phyloP scores from a whole-genome alignment of 352 stramenopile species.

The Phytophthora palmivora region DNA sequence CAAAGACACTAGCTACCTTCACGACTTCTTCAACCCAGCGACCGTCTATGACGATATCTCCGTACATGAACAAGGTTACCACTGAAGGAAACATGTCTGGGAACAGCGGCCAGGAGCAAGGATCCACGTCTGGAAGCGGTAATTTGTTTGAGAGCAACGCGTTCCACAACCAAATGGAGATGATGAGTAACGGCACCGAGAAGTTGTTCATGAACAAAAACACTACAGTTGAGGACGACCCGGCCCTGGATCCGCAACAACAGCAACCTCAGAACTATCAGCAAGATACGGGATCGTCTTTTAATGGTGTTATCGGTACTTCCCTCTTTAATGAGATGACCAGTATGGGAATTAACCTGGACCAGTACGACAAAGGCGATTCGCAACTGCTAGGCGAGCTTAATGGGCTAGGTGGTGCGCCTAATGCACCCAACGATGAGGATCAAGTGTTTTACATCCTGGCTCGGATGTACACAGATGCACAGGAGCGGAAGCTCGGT shows the following conservation, averaged over 20 bases:
- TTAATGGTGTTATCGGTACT: slow-evolving; percentile 46
- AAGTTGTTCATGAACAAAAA: slow-evolving; percentile 52
- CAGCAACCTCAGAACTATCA: slow-evolving; percentile 28
- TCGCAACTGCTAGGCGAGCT: slow-evolving; percentile 53
- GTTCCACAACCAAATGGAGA: slow-evolving; percentile 77
- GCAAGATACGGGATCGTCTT: slow-evolving; percentile 20
- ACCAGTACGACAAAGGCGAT: slow-evolving; percentile 61
- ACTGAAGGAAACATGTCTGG: slow-evolving; percentile 22
- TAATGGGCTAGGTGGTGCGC: slow-evolving; percentile 27
- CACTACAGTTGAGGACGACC: slow-evolving; percentile 37
- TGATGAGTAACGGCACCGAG: slow-evolving; percentile 44
- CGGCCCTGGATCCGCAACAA: slow-evolving; percentile 33
- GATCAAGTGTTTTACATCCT: slow-evolving; percentile 87
- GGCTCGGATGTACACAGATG: slow-evolving; percentile 79
- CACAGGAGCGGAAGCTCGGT: slow-evolving; percentile 70
- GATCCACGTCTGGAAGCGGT: slow-evolving; percentile 23
- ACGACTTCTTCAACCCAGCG: slow-evolving; percentile 47
- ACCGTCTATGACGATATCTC: slow-evolving; percentile 69
- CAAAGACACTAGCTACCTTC: slow-evolving; percentile 46
- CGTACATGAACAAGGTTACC: slow-evolving; percentile 78
- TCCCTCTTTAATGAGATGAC: slow-evolving; percentile 79
- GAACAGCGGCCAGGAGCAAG: slow-evolving; percentile 30
- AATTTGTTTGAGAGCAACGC: slow-evolving; percentile 81
- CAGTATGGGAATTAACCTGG: slow-evolving; percentile 76
- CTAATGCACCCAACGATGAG: slow-evolving; percentile 47